A percentile compares a stretch with the other conserved stretches of the same genome.
These are phyloP conservation scores for Cutaneotrichosporon sp. DNA, from an alignment of 1,284 basidiomycete genomes.

Conservation along the genomic window DNA sequence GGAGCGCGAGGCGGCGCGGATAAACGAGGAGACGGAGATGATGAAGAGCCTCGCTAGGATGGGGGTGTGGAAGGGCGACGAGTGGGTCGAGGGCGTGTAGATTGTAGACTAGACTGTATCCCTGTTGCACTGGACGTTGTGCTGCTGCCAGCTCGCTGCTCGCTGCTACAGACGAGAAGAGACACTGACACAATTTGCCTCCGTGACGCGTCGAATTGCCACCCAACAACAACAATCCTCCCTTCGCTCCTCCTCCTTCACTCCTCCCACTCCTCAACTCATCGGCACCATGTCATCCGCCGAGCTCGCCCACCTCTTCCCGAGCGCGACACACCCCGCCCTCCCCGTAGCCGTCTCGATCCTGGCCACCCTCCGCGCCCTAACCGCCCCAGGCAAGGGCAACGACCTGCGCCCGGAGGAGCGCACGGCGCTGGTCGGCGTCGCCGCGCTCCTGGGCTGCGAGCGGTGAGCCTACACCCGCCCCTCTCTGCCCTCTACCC, in stretches of 20 bases:
- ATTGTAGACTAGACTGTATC: neutral
- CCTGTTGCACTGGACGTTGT: neutral
- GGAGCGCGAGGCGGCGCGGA: slow-evolving; percentile 26
- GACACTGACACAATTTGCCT: too few relatives aligned
- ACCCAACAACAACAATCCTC: slow-evolving; percentile 9
- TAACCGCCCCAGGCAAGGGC: slow-evolving; percentile 44
- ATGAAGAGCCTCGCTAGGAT: slow-evolving; percentile 26
- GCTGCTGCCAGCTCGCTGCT: neutral
- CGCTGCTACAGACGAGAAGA: too few relatives aligned
- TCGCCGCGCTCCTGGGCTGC: slow-evolving; percentile 48
- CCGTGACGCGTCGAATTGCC: slow-evolving; percentile 5
- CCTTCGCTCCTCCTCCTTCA: neutral
- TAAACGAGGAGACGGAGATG: slow-evolving; percentile 31
- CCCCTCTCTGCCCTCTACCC: neutral
- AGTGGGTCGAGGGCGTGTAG: slow-evolving; percentile 7
- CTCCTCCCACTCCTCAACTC: neutral
- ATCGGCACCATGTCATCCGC: slow-evolving; percentile 33
- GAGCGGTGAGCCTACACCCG: slow-evolving; percentile 40
- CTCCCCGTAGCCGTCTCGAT: slow-evolving; percentile 43
- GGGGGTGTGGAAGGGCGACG: slow-evolving; percentile 21
- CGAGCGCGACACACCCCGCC: slow-evolving; percentile 45
- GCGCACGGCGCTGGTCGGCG: slow-evolving; percentile 46
- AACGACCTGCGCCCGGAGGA: slow-evolving; percentile 44
- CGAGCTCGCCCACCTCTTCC: slow-evolving; percentile 47
- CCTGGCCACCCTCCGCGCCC: slow-evolving; percentile 41